Conservation (phyloP, 257 asterid genomes). For the Capsicum pubescens region DNA sequence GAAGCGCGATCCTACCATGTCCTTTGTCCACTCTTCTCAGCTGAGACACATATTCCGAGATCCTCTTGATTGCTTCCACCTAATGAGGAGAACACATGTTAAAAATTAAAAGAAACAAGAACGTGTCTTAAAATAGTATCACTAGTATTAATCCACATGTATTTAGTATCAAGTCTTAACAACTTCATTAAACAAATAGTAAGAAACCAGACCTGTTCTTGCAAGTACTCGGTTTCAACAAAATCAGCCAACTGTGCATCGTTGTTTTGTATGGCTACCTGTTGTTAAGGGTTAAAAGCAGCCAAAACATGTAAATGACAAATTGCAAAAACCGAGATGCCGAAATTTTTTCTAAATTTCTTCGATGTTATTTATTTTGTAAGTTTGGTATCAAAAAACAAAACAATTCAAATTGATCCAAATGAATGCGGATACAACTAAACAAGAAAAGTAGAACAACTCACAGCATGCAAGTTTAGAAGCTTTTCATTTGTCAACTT, state of each 20-base stretch:
- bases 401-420: neutral
- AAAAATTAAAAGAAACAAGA: neutral
- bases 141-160: neutral
- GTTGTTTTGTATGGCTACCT: conserved; percentile 49
- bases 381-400: neutral
- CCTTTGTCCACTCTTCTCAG: conserved; percentile 62
- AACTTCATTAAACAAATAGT: conserved; percentile 15
- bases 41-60: conserved; percentile 60
- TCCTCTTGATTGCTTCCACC: conserved; percentile 62
- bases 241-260: conserved; percentile 38
- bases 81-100: conserved; percentile 9
- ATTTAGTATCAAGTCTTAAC: neutral
- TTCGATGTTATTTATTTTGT: neutral
- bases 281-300: conserved; percentile 19
- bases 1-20: conserved; percentile 43
- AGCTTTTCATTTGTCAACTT: conserved; percentile 62
- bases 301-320: neutral
- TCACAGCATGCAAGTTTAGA: conserved; percentile 51
- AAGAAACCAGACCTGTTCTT: conserved; percentile 47
- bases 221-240: conserved; percentile 48
- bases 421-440: neutral
- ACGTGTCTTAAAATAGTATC: neutral
- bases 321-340: neutral
- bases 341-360: neutral
- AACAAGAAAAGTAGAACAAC: neutral